Evolutionary conservation across 768 basidiomycete species (phyloP), one percentile per base, ranked within the genome.

Genomic region (Hypholoma fasciculare): DNA sequence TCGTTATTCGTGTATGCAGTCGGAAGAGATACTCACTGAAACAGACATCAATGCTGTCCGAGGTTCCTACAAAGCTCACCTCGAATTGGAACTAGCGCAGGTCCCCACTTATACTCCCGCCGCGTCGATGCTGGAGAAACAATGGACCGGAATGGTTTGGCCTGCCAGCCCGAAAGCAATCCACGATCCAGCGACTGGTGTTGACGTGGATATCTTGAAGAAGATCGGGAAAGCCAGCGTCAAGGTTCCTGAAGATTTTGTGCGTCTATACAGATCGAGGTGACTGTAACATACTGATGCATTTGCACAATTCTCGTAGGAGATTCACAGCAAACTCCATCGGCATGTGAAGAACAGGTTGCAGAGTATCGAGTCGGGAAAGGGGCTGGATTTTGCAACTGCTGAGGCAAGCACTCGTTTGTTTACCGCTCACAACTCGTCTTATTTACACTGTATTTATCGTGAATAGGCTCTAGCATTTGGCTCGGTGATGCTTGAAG

Each of bases 301-400:
- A 63, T 79, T 20, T 48, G 9, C 47, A 42, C 20, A 2, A 5
- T 34, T 43, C 61, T 17, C 27, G 30, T 63, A 93, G 92, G 87
- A 89, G 63, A 83, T 94, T 34, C 94, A 96, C 65, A 73, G 88
- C 7, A 86, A 94, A 52, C 70, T 95, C 48, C 84, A 87, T 54
- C 73, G 94, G 7, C 94, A 95, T 64, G 84, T 93, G 43, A 91
- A 89, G 76, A 82, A 82, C 65, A 80, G 94, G 4, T 63, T 94
- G n/a, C 78, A 83, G 62, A 85, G 84, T 47, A 71, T 95, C 17
- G 84, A 90, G 50, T 77, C 74, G 36, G 90, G 85, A 1, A 76
- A 76, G n/a, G 89, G 89, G 1, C 71, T 97, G 34, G 94, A 96
- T 69, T 96, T 92, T 82, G 91, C 92, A 0, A 92, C 91, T 43